Evolutionary conservation across 2,329 filamentous ascomycete genomes (phyloP), one percentile per base, ranked within the genome.

Genomic region (Xylaria digitata): DNA sequence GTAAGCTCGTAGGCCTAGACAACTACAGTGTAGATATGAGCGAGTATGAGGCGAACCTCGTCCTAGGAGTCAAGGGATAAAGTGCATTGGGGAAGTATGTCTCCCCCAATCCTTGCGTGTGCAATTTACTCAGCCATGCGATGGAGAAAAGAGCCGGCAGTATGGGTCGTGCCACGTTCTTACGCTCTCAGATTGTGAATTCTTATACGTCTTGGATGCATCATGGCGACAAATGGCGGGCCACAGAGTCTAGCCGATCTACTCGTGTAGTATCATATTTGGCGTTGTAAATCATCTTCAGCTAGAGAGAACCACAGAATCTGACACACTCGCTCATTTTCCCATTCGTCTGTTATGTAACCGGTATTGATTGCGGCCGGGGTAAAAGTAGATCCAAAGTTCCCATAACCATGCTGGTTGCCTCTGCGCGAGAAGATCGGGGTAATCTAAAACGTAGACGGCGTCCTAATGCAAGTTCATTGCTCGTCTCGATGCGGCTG

Each of bases 111-210:
- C 64, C 64, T 45, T 66, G 48, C 54, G 46, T 40, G 54, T 60
- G 60, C 54, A 45, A 45, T 50, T 59, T 48, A 42, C 54, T 59
- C 42, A 59, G 46, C 64, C 59, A 55, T 59, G 59, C 50, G 40
- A 53, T 59, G 26, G 30, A 52, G 42, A 64, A n/a, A n/a, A 37
- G 34, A 57, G 46, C 37, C 37, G 55, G 53, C 17, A 57, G 59
- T 46, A 63, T 46, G 60, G 49, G 54, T 68, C 32, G 63, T 68
- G 66, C 66, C 57, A 68, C 66, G 65, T 65, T 53, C 61, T 58
- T 46, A 46, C 32, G 26, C 61, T 46, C 42, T 43, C 50, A 37
- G 46, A 32, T 46, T 60, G 34, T 54, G 43, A 59, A 21, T 48
- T 52, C 42, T 46, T 40, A 40, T 43, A 34, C 34, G 53, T 59